Evolutionary conservation across 768 basidiomycete species (phyloP).

Genomic region (Trichaptum fuscoviolaceum): DNA sequence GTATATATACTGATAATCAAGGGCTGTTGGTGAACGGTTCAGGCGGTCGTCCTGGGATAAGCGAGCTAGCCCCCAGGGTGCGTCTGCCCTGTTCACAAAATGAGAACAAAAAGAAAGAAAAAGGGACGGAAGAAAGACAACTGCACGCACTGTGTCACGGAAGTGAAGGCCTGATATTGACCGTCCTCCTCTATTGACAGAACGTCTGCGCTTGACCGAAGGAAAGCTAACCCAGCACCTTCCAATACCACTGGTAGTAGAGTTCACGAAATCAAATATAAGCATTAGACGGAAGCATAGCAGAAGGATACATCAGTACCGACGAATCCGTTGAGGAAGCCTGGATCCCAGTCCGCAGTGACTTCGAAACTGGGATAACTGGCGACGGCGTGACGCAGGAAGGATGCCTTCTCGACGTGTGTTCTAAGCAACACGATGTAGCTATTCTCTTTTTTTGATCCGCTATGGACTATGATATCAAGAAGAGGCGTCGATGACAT

Average conservation of each 20-base stretch:
- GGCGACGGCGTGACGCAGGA: slow-evolving; percentile 2
- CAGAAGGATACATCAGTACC: slow-evolving; percentile 14
- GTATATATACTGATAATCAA: slow-evolving; percentile 26
- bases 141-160: slow-evolving; percentile 10
- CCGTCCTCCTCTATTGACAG: slow-evolving; percentile 26
- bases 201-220: slow-evolving; percentile 24
- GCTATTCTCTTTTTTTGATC: slow-evolving; percentile 7
- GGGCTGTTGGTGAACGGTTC: slow-evolving; percentile 5
- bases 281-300: background rate
- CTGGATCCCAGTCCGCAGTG: slow-evolving; percentile 19
- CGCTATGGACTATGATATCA: too few relatives aligned
- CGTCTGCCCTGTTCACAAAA: slow-evolving; percentile 13
- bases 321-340: slow-evolving; percentile 22
- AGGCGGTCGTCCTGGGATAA: slow-evolving; percentile 11
- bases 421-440: slow-evolving; percentile 23
- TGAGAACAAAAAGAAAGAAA: background rate
- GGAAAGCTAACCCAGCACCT: slow-evolving; percentile 18
- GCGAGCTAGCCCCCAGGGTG: slow-evolving; percentile 20
- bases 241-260: slow-evolving; percentile 11
- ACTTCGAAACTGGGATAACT: slow-evolving; percentile 2
- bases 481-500: too few relatives aligned
- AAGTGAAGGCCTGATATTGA: slow-evolving; percentile 18
- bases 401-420: slow-evolving; percentile 14
- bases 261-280: background rate
- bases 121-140: too few relatives aligned